phyloP scores from a whole-genome alignment of 345 rosid genomes.

The Salix udensis region DNA sequence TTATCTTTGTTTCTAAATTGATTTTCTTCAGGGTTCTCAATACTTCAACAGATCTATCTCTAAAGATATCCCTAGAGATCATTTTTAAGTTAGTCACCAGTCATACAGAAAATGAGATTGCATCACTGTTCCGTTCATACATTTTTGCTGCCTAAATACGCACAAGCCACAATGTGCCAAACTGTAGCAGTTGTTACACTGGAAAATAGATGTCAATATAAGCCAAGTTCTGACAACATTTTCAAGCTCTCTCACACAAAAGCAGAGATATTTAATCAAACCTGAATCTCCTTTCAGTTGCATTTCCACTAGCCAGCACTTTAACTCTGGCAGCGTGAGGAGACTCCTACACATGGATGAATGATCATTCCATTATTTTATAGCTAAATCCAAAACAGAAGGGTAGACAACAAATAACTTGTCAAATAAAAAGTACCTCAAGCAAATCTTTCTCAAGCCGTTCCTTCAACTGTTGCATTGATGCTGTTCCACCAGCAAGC shows the following conservation, averaged over 20 bases:
- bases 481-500: conserved; percentile 99
- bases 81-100: not conserved
- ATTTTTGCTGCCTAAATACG: not conserved
- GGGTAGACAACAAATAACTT: not conserved
- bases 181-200: not conserved
- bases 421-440: conserved; percentile 48
- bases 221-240: not conserved
- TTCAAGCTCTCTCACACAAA: not conserved
- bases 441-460: conserved; percentile 96
- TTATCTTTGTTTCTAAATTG: not conserved
- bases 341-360: conserved; percentile 63
- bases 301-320: conserved; percentile 92
- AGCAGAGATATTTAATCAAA: conserved; percentile 10
- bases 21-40: not conserved
- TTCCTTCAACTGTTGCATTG: conserved; percentile 98
- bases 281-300: conserved; percentile 97
- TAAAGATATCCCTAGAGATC: not conserved
- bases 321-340: conserved; percentile 98
- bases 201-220: not conserved
- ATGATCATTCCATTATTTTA: conserved; percentile 16
- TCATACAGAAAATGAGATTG: not conserved
- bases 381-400: not conserved
- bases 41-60: not conserved
- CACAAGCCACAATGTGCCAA: not conserved
- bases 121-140: not conserved